Conservation (phyloP, 768 basidiomycete genomes). For the Glaciozyma antarctica region DNA sequence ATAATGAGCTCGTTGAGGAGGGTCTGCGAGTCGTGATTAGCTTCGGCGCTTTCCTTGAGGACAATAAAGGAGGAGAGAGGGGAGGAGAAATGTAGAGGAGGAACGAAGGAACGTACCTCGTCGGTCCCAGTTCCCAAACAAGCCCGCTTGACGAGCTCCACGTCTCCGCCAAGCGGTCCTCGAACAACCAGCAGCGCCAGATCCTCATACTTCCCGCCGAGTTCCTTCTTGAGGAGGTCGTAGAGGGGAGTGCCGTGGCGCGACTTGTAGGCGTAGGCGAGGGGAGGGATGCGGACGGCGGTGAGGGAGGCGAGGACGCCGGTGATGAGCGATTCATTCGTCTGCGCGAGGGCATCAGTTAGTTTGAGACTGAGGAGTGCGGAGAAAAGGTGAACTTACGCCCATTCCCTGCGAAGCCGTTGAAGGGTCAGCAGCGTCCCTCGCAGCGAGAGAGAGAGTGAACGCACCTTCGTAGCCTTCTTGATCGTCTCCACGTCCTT, state of each 20-base stretch:
- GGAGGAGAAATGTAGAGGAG: too few species aligned
- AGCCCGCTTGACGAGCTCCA: conserved; percentile 38
- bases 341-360: background rate
- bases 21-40: conserved; percentile 21
- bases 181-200: background rate
- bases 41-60: too few species aligned
- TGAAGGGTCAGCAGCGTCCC: background rate
- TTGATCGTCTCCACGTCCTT: conserved; percentile 39
- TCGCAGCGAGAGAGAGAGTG: background rate
- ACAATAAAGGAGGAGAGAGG: too few species aligned
- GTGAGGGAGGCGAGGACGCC: background rate
- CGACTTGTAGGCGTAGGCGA: conserved; percentile 31
- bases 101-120: conserved; percentile 9
- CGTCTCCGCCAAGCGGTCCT: conserved; percentile 38
- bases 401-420: background rate
- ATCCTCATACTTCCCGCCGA: conserved; percentile 10
- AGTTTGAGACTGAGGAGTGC: too few species aligned
- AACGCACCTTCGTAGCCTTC: conserved; percentile 40
- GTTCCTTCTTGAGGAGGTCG: conserved; percentile 23
- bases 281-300: conserved; percentile 1
- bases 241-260: conserved; percentile 39
- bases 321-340: background rate
- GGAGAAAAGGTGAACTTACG: too few species aligned
- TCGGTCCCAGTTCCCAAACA: conserved; percentile 39
- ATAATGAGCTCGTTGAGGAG: conserved; percentile 40